phyloP scores from a whole-genome alignment of 192 early-diverging fungal species.

The Pilobolus umbonatus region DNA sequence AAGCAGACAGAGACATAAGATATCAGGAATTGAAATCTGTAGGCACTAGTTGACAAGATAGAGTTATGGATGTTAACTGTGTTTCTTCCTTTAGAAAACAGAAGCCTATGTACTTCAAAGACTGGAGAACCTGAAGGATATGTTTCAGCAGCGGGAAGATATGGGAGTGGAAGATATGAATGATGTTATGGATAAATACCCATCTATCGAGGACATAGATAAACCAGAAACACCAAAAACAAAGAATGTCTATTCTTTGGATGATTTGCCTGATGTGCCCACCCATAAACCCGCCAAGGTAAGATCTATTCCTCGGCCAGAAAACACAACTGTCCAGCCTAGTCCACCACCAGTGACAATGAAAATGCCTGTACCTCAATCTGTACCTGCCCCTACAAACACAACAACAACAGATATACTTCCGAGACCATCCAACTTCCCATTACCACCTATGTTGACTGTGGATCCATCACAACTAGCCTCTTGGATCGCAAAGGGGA shows the following conservation, averaged over 20 bases:
- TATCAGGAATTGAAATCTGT: constrained; percentile 1
- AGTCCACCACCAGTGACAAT: not conserved
- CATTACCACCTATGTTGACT: constrained; percentile 27
- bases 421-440: constrained; percentile 19
- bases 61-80: not conserved
- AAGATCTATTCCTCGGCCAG: not conserved
- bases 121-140: not conserved
- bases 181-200: constrained; percentile 11
- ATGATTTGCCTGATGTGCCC: constrained; percentile 6
- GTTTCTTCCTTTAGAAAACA: not conserved
- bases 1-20: not conserved
- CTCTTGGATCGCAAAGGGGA: constrained; percentile 33
- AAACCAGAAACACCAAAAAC: not conserved
- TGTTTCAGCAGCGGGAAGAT: not conserved
- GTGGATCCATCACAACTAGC: constrained; percentile 35
- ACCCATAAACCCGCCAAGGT: constrained; percentile 8
- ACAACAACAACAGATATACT: not conserved
- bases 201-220: not conserved
- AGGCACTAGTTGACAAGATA: not conserved
- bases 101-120: not conserved
- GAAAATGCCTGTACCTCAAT: constrained; percentile 7
- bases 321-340: not conserved
- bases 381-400: not conserved
- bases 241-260: not conserved
- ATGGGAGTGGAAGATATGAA: not conserved